Percentiles rank a stretch among this genome's conserved stretches.
Conservation (phyloP, 108 stramenopile genomes). For the Hondaea fermentalgiana region DNA sequence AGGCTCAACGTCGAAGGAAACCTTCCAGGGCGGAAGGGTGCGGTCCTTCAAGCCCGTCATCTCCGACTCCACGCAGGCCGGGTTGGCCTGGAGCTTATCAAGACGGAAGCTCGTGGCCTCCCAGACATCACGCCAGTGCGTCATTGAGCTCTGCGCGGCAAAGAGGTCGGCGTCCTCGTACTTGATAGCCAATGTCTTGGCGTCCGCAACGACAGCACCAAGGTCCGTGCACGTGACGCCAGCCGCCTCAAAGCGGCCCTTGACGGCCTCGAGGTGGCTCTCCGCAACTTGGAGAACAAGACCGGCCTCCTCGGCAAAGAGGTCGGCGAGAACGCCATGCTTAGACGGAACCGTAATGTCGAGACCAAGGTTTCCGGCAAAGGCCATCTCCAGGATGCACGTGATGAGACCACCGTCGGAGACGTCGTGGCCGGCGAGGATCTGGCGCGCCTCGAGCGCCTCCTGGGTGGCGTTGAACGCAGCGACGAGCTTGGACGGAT, state of each 20-base stretch:
- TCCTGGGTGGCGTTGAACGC: constrained; percentile 81
- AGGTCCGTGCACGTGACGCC: constrained; percentile 64
- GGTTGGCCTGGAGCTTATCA: constrained; percentile 82
- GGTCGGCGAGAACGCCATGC: not conserved
- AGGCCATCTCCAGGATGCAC: constrained; percentile 90
- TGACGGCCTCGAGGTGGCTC: constrained; percentile 47
- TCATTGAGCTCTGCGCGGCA: constrained; percentile 35
- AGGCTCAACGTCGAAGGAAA: constrained; percentile 59
- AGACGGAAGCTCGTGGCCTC: constrained; percentile 93
- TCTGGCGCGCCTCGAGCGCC: constrained; percentile 59
- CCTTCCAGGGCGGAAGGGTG: constrained; percentile 68
- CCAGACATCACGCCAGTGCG: constrained; percentile 78
- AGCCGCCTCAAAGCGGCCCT: constrained; percentile 56
- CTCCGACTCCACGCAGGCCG: constrained; percentile 80
- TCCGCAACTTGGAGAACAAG: constrained; percentile 77
- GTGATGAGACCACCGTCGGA: constrained; percentile 88
- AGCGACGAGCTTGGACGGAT: constrained; percentile 65
- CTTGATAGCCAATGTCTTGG: constrained; percentile 57
- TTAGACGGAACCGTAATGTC: constrained; percentile 60
- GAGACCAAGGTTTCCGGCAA: constrained; percentile 91
- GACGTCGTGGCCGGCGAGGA: constrained; percentile 88
- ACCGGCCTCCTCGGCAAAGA: constrained; percentile 93
- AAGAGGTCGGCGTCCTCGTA: constrained; percentile 30
- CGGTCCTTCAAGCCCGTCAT: constrained; percentile 68
- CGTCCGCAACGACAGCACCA: constrained; percentile 65